A percentile compares a stretch with the other conserved stretches of the same genome.
Conservation (phyloP, 805 yeast species). For the Nakazawaea populi region DNA sequence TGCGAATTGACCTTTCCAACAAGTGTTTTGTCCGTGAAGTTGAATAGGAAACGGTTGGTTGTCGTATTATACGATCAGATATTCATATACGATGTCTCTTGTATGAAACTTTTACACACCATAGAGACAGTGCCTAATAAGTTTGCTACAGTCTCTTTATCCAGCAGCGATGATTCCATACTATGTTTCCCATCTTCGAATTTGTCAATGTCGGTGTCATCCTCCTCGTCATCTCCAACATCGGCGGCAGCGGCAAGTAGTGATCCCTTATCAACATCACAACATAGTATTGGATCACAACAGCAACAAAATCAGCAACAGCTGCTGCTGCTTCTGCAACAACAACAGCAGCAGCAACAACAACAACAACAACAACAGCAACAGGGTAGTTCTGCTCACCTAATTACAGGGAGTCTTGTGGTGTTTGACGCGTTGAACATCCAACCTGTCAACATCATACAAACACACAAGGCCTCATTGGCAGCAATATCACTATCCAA, state of each 20-base stretch:
- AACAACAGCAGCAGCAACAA: neutral
- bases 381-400: neutral
- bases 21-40: constrained; percentile 59
- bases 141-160: constrained; percentile 21
- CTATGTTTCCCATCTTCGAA: constrained; percentile 51
- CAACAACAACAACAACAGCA: neutral
- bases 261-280: neutral
- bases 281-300: neutral
- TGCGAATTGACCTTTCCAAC: constrained; percentile 89
- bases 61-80: constrained; percentile 78
- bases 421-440: constrained; percentile 72
- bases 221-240: neutral
- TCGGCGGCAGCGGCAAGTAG: too few relatives aligned
- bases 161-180: constrained; percentile 40
- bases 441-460: constrained; percentile 73
- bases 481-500: constrained; percentile 62
- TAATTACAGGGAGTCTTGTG: constrained; percentile 58
- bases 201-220: constrained; percentile 2
- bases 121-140: constrained; percentile 49
- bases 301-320: neutral
- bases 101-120: constrained; percentile 75
- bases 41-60: constrained; percentile 77
- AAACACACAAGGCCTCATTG: constrained; percentile 79
- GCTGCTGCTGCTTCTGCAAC: neutral
- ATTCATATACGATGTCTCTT: constrained; percentile 82